A percentile compares a stretch with the other conserved stretches of the same genome.
phyloP scores from a whole-genome alignment of 2,329 filamentous ascomycete genomes.

The Hypoxylon sp. region DNA sequence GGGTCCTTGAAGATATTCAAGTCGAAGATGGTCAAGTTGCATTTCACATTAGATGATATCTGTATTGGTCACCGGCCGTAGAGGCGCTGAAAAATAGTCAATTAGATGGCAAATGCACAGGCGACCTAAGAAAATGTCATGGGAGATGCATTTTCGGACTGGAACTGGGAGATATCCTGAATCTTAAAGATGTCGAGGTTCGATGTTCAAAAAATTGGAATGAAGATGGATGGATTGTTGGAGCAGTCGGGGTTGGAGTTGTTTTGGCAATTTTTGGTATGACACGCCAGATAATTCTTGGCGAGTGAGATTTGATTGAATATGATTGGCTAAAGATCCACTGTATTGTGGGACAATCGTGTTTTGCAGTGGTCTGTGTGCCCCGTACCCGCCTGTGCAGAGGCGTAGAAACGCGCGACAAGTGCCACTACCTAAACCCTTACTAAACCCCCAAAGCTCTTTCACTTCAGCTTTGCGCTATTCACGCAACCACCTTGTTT shows the following conservation, averaged over 20 bases:
- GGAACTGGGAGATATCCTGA: conserved; percentile 20
- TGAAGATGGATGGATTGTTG: conserved; percentile 44
- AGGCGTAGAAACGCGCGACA: conserved; percentile 43
- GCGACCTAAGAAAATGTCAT: conserved; percentile 44
- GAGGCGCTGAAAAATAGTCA: conserved; percentile 45
- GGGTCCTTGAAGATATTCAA: conserved; percentile 45
- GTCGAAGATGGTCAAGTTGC: conserved; percentile 49
- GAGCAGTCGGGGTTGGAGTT: conserved; percentile 48
- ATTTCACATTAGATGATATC: conserved; percentile 36
- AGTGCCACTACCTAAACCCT: conserved; percentile 41
- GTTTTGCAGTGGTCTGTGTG: conserved; percentile 50
- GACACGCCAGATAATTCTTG: conserved; percentile 43
- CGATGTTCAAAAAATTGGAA: conserved; percentile 51
- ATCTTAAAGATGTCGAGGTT: conserved; percentile 38
- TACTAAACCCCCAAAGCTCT: conserved; percentile 37
- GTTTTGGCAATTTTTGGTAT: conserved; percentile 52
- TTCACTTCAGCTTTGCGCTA: conserved; percentile 41
- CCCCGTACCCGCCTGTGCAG: conserved; percentile 34
- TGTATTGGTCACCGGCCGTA: conserved; percentile 15
- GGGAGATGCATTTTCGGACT: conserved; percentile 20
- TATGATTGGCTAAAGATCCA: conserved; percentile 48
- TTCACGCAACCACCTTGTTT: conserved; percentile 36
- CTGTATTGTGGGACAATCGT: conserved; percentile 27
- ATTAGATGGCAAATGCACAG: conserved; percentile 38
- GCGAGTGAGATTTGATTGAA: conserved; percentile 37